Evolutionary conservation across 1,284 basidiomycete species (phyloP).

Genomic region (Porogramme epimiltina): DNA sequence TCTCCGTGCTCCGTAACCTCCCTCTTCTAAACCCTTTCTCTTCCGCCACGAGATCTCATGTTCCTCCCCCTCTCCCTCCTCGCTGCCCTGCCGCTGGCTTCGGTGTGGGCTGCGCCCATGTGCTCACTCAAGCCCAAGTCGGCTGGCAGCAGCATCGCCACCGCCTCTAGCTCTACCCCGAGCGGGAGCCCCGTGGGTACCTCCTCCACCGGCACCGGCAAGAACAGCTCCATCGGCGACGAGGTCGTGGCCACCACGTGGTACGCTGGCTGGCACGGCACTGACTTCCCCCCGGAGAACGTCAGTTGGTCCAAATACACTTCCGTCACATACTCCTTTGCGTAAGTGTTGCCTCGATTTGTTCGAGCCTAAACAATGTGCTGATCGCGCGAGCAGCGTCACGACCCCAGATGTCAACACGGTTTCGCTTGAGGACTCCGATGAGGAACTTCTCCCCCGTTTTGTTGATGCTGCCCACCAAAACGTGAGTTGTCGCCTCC

Average conservation of each 20-base stretch:
- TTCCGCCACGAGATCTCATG: conserved; percentile 19
- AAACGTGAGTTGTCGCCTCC: conserved; percentile 43
- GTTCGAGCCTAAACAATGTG: background rate
- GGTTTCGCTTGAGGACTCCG: conserved; percentile 43
- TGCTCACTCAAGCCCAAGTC: conserved; percentile 24
- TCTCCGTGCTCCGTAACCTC: background rate
- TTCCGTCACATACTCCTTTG: conserved; percentile 57
- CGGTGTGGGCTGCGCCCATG: conserved; percentile 35
- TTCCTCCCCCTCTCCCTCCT: conserved; percentile 25
- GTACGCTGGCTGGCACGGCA: conserved; percentile 58
- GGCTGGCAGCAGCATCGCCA: background rate
- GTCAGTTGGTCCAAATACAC: conserved; percentile 61
- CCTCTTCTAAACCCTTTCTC: background rate
- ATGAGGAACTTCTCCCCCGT: conserved; percentile 44
- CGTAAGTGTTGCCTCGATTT: conserved; percentile 42
- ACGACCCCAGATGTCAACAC: conserved; percentile 49
- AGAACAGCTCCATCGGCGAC: conserved; percentile 13
- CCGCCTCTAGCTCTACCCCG: conserved; percentile 8
- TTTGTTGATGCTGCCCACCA: conserved; percentile 58
- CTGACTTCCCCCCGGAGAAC: conserved; percentile 41
- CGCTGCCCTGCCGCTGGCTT: conserved; percentile 21
- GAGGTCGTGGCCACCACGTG: conserved; percentile 50
- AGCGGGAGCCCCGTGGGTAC: conserved; percentile 6
- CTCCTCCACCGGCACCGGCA: conserved; percentile 8
- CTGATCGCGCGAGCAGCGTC: conserved; percentile 20